A percentile compares a stretch with the other conserved stretches of the same genome.
These are phyloP conservation scores for Botrytis hyacinthi DNA, from an alignment of 2,329 filamentous ascomycete genomes.

Conservation along the genomic window DNA sequence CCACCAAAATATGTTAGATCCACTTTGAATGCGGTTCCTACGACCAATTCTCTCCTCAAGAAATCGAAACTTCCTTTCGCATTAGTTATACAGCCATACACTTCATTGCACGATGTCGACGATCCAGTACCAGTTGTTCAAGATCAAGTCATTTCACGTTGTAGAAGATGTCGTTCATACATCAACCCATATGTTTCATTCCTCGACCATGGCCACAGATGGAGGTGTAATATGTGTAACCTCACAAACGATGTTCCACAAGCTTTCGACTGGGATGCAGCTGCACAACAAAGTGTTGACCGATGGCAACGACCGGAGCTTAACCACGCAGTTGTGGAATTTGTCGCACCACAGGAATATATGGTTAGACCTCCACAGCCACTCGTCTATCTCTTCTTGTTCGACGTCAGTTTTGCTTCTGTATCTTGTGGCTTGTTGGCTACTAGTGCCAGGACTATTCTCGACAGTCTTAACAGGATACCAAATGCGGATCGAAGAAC, in stretches of 20 bases:
- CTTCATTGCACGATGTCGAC: conserved; percentile 86
- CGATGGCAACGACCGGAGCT: conserved; percentile 89
- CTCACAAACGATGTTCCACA: conserved; percentile 98
- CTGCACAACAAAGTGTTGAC: conserved; percentile 86
- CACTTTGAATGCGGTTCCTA: conserved; percentile 90
- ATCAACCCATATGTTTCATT: conserved; percentile 98
- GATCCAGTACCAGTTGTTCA: conserved; percentile 88
- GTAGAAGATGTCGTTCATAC: conserved; percentile 91
- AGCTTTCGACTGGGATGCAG: conserved; percentile 96
- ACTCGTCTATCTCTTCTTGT: conserved; percentile 90
- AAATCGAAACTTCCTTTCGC: conserved; percentile 96
- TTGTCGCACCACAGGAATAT: conserved; percentile 97
- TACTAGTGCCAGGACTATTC: conserved; percentile 87
- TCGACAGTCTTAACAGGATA: conserved; percentile 93
- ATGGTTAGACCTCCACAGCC: conserved; percentile 98
- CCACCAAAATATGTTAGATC: conserved; percentile 92
- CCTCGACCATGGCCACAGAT: conserved; percentile 93
- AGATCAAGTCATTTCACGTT: conserved; percentile 96
- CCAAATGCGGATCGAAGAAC: conserved; percentile 96
- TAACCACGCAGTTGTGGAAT: conserved; percentile 96
- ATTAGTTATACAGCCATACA: conserved; percentile 94
- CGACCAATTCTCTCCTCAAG: conserved; percentile 88
- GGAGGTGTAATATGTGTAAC: conserved; percentile 99
- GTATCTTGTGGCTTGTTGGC: conserved; percentile 89
- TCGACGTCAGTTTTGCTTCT: conserved; percentile 89